Evolutionary conservation across 805 yeast species (phyloP).

Genomic region (Maudiozyma barnettii): DNA sequence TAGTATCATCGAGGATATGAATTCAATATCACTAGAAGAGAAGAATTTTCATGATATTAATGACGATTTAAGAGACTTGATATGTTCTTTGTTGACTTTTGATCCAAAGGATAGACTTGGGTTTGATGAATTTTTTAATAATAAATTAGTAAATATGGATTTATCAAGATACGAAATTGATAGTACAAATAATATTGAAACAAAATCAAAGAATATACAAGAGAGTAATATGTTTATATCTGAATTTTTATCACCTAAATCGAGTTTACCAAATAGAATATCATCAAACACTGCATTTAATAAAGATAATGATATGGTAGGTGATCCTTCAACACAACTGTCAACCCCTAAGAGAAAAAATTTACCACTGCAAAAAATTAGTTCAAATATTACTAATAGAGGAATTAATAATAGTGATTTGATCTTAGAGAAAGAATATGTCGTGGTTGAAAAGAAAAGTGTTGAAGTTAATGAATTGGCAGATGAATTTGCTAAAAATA

Average conservation of each 20-base stretch:
- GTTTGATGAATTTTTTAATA: constrained; percentile 76
- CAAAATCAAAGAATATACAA: constrained; percentile 53
- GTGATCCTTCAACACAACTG: too few species aligned
- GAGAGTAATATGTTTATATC: constrained; percentile 71
- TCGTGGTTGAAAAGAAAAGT: constrained; percentile 86
- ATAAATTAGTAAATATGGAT: constrained; percentile 52
- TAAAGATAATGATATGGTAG: too few species aligned
- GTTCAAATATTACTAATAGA: not conserved
- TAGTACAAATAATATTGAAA: constrained; percentile 46
- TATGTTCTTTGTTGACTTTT: constrained; percentile 66
- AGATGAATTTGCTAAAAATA: constrained; percentile 60
- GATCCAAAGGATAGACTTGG: constrained; percentile 84
- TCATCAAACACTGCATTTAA: too few species aligned
- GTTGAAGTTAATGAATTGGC: constrained; percentile 95
- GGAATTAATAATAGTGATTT: constrained; percentile 29
- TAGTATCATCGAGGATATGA: not conserved
- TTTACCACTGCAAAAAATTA: too few species aligned
- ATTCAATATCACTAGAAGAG: not conserved
- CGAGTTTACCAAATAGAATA: too few species aligned
- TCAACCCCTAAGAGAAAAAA: too few species aligned
- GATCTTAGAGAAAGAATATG: constrained; percentile 73
- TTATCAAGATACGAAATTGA: constrained; percentile 31
- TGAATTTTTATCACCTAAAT: constrained; percentile 48
- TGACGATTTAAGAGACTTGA: constrained; percentile 59
- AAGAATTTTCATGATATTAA: constrained; percentile 35